Base-by-base conservation (phyloP, 257 asterid genomes). In the Voacanga thouarsii region DNA sequence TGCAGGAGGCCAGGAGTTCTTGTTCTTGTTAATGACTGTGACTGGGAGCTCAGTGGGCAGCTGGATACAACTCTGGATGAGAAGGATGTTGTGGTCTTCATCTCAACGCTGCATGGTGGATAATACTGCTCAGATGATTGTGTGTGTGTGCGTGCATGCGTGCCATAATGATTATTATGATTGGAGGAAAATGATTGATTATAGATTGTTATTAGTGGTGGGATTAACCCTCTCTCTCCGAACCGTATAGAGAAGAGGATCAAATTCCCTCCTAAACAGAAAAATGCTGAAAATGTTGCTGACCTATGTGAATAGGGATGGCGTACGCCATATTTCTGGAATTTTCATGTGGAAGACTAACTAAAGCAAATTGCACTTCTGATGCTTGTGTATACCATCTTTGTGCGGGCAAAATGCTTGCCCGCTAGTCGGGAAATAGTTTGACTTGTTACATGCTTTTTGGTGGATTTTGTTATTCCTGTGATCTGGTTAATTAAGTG, bases 51-150 rank as follows among this genome's bases (percentile, higher is more conserved):
- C 72, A 91, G 95, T 19, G 97, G 97, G 18, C 99, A 94, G 86
- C 96, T 94, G 4, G 97, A 92, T 75, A 88, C 97, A 0, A 82
- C 83, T 53, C 87, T 94, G 51, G 97, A 94, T 74, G 97, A 94
- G 71, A 90, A 90, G 76, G 97, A 94, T 60, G 86, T 77, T 1
- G 87, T 94, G 16, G 97, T 94, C 77, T 94, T 94, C 88, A 94
- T 94, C 85, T 94, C 98, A 70, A 94, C 98, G 0, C 81, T 94
- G 81, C 98, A 94, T 44, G 98, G 98, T 28, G 98, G 98, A 81
- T 94, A 85, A 82, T 60, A 8, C 6, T 49, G 51, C 66, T 18
- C 21, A 19, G 65, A 39, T 24, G 53, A 53, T 67, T 77, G 56
- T 66, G 53, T 59, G 14, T 1, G 51, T 50, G 66, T 30, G n/a